A percentile compares a stretch with the other conserved stretches of the same genome.
Conservation (phyloP, 306 rosid genomes). For the Cyamopsis tetragonoloba region DNA sequence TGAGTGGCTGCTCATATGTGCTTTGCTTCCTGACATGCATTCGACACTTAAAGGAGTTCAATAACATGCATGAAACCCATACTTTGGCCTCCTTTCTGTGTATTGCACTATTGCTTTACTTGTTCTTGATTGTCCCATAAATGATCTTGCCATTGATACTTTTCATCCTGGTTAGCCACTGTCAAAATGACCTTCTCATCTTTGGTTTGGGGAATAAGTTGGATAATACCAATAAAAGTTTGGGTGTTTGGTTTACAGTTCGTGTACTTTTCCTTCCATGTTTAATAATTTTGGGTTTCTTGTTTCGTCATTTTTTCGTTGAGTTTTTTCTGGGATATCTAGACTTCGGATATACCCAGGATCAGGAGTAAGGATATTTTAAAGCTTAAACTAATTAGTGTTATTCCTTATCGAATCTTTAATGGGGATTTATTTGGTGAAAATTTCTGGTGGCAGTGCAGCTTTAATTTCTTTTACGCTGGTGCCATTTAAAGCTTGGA, state of each 20-base stretch:
- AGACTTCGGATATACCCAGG: not conserved
- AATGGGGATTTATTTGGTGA: conserved; percentile 2
- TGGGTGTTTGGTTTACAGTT: not conserved
- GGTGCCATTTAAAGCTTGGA: not conserved
- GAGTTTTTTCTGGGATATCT: not conserved
- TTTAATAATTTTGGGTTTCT: not conserved
- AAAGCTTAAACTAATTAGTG: not conserved
- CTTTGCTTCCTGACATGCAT: not conserved
- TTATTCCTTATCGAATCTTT: not conserved
- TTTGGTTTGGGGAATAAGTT: not conserved
- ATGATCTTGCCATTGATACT: not conserved
- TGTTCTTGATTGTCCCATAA: not conserved
- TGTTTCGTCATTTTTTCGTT: not conserved
- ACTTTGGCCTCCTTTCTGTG: conserved; percentile 6
- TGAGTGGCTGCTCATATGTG: not conserved
- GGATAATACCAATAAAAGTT: not conserved
- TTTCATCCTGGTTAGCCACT: not conserved
- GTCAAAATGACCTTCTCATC: not conserved
- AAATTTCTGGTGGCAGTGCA: not conserved
- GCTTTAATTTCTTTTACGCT: not conserved
- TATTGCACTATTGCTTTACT: not conserved
- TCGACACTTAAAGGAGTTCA: not conserved
- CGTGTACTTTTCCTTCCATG: not conserved
- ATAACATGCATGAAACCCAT: not conserved
- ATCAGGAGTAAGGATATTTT: not conserved